phyloP scores from a whole-genome alignment of 257 asterid species.

The Solanum peruvianum region DNA sequence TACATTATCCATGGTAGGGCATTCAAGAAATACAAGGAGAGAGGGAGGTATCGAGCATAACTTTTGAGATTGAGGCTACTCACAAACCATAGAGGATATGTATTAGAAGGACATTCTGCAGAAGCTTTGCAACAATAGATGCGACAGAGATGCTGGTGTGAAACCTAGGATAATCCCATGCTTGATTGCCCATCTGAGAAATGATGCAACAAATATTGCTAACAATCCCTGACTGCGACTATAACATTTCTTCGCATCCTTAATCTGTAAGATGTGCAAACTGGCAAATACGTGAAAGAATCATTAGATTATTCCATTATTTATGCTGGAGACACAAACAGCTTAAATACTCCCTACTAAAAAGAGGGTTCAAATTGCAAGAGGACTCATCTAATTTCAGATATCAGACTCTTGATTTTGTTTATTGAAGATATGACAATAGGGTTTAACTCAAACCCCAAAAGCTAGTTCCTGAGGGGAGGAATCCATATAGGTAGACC shows the following conservation, averaged over 20 bases:
- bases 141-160: not conserved
- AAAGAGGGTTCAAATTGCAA: not conserved
- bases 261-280: not conserved
- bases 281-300: not conserved
- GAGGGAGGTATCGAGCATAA: not conserved
- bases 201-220: not conserved
- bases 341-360: not conserved
- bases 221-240: not conserved
- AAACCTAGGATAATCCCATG: not conserved
- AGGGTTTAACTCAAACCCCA: not conserved
- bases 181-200: not conserved
- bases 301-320: not conserved
- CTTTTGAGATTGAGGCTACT: not conserved
- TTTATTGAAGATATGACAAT: not conserved
- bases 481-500: not conserved
- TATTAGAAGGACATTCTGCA: not conserved
- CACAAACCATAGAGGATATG: not conserved
- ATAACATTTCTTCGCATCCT: not conserved
- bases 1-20: not conserved
- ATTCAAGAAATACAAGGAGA: not conserved
- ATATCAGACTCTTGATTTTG: not conserved
- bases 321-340: not conserved
- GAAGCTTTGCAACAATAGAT: not conserved
- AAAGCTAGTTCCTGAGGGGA: not conserved
- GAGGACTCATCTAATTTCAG: not conserved